Percentiles rank a stretch among this genome's conserved stretches.
These are phyloP conservation scores for Gonapodya sp. DNA, from an alignment of 192 early-diverging fungal species.

Conservation along the genomic window DNA sequence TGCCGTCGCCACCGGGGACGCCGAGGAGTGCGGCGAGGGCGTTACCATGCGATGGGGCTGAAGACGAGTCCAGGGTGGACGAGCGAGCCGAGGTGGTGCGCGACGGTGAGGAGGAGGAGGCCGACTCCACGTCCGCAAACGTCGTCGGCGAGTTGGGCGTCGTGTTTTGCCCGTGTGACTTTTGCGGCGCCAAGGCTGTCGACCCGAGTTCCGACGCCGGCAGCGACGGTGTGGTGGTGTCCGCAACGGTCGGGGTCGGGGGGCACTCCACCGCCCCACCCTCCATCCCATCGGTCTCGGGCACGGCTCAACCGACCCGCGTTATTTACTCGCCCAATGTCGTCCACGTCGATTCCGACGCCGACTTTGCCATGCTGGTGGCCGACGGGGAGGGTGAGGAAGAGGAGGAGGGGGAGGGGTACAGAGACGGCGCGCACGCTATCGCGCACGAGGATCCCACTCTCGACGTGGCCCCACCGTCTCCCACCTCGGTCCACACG, in stretches of 20 bases:
- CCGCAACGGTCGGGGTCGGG: too few species aligned
- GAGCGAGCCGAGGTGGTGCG: neutral
- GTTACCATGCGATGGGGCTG: neutral
- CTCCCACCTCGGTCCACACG: too few species aligned
- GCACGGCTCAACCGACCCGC: too few species aligned
- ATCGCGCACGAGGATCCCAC: neutral
- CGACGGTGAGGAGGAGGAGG: neutral
- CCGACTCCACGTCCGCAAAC: neutral
- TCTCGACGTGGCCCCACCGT: too few species aligned
- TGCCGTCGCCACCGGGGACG: neutral
- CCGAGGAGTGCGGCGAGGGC: neutral
- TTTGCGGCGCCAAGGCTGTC: neutral
- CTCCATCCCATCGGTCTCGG: too few species aligned
- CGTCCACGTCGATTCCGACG: neutral
- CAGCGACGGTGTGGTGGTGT: too few species aligned
- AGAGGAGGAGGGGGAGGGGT: neutral
- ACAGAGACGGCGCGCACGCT: neutral
- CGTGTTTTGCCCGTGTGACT: neutral
- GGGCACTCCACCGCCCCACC: too few species aligned
- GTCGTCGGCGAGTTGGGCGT: neutral
- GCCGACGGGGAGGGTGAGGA: neutral
- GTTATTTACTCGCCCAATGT: neutral
- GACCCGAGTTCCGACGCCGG: neutral
- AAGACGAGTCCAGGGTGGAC: neutral
- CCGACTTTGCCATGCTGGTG: neutral